phyloP scores from a whole-genome alignment of 1,139 yeast genomes.

The Protomyces macrosporus region DNA sequence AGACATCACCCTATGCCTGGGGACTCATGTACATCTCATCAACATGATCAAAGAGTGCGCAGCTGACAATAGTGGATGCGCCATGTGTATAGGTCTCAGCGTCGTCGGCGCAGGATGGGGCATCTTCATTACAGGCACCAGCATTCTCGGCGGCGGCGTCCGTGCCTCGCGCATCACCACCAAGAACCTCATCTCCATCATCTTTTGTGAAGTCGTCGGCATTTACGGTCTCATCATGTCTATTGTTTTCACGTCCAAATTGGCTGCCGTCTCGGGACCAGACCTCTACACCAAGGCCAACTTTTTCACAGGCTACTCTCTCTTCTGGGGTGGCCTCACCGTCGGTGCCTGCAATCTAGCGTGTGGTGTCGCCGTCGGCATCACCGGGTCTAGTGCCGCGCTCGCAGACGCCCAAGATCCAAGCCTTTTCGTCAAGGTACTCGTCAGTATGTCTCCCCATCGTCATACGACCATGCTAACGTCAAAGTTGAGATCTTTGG shows the following conservation, averaged over 20 bases:
- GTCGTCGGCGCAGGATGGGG: conserved; percentile 94
- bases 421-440: conserved; percentile 85
- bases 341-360: conserved; percentile 90
- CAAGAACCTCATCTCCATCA: conserved; percentile 86
- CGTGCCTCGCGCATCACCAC: conserved; percentile 96
- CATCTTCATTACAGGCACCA: conserved; percentile 89
- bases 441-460: conserved; percentile 45
- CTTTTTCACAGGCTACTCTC: conserved; percentile 81
- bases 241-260: conserved; percentile 88
- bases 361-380: conserved; percentile 96
- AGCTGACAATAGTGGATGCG: conserved; percentile 54
- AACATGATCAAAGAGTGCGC: background rate
- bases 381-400: conserved; percentile 98
- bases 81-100: conserved; percentile 86
- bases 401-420: conserved; percentile 97
- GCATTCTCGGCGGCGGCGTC: conserved; percentile 96
- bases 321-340: conserved; percentile 98
- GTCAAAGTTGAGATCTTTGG: conserved; percentile 77
- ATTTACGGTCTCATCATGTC: conserved; percentile 98
- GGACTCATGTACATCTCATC: conserved; percentile 50
- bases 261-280: conserved; percentile 62
- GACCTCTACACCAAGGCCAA: conserved; percentile 71
- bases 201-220: conserved; percentile 99
- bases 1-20: conserved; percentile 96
- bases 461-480: conserved; percentile 33